Conservation (phyloP, 805 yeast species). For the Yarrowia deformans region DNA sequence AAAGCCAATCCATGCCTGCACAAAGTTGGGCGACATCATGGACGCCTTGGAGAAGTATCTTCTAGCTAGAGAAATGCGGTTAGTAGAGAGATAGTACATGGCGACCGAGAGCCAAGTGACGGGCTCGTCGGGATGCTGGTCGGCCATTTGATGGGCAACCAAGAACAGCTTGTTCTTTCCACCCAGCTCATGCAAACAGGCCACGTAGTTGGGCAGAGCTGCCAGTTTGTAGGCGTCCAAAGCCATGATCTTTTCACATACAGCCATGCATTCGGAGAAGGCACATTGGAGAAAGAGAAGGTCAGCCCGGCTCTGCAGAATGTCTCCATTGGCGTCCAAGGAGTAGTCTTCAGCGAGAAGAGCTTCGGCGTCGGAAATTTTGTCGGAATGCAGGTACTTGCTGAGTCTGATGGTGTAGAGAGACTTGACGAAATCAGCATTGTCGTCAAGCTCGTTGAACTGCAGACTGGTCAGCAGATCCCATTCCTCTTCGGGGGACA, state of each 20-base stretch:
- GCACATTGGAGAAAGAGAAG: slow-evolving; percentile 74
- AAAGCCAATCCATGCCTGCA: slow-evolving; percentile 97
- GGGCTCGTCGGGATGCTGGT: slow-evolving; percentile 77
- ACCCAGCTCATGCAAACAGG: slow-evolving; percentile 84
- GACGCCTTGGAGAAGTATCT: slow-evolving; percentile 89
- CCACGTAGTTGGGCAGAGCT: slow-evolving; percentile 77
- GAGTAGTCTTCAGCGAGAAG: slow-evolving; percentile 74
- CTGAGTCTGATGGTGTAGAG: slow-evolving; percentile 79
- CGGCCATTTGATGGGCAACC: slow-evolving; percentile 85
- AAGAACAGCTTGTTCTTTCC: slow-evolving; percentile 81
- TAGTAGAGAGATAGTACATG: slow-evolving; percentile 79
- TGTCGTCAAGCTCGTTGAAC: slow-evolving; percentile 74
- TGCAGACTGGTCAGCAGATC: slow-evolving; percentile 68
- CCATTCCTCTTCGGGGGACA: slow-evolving; percentile 90
- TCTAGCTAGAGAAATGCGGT: slow-evolving; percentile 80
- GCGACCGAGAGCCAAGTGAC: slow-evolving; percentile 94
- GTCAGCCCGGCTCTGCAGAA: slow-evolving; percentile 73
- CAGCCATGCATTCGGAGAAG: slow-evolving; percentile 73
- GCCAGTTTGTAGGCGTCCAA: slow-evolving; percentile 74
- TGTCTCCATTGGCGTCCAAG: slow-evolving; percentile 71
- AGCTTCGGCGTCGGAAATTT: slow-evolving; percentile 69
- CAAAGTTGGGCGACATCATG: slow-evolving; percentile 83
- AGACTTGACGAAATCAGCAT: slow-evolving; percentile 77
- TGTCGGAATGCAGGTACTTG: slow-evolving; percentile 65
- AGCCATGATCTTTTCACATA: slow-evolving; percentile 64